Evolutionary conservation across 2,329 filamentous ascomycete genomes (phyloP), one percentile per base, ranked within the genome.

Genomic region (Trichoderma atroviride): DNA sequence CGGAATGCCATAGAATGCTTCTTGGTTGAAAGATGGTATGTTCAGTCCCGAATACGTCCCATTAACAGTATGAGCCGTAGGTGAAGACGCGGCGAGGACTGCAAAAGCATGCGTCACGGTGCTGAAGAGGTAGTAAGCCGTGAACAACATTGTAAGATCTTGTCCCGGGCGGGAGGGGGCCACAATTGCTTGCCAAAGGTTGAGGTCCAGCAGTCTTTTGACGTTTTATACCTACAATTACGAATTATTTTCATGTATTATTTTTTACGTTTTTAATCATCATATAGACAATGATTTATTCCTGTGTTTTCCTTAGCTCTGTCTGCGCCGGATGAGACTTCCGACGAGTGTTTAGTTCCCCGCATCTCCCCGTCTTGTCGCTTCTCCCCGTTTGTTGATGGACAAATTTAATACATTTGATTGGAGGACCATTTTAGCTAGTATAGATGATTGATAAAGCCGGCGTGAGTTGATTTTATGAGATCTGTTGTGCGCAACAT

Each of bases 1-100:
- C 2, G 59, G 59, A 50, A 61, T 61, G 59, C 59, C 59, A 22
- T 61, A 61, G 27, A 61, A 61, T 33, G 40, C 59, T 61, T 61
- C 59, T 50, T 61, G 59, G 31, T 61, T 50, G 22, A 61, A 61
- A 61, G 59, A 50, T 19, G 59, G 40, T 10, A 61, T 61, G 2
- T 2, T 61, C 0, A 61, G 22, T n/a, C 59, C 59, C 10, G 29
- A 50, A 19, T 50, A 61, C 9, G 59, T 61, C 13, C 59, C 40
- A 50, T 61, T 61, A 5, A 33, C 16, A 33, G 59, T 61, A 11
- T 50, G 40, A 16, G 35, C 59, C 7, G 10, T 61, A 4, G 59
- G 59, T 61, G 5, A 50, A 22, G 40, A 50, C 10, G 47, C 59
- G 35, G 40, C 16, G 11, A 24, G 10, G 10, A 22, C 40, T 1